Evolutionary conservation across 306 rosid species (phyloP).

Genomic region (Casuarina cunninghamiana): DNA sequence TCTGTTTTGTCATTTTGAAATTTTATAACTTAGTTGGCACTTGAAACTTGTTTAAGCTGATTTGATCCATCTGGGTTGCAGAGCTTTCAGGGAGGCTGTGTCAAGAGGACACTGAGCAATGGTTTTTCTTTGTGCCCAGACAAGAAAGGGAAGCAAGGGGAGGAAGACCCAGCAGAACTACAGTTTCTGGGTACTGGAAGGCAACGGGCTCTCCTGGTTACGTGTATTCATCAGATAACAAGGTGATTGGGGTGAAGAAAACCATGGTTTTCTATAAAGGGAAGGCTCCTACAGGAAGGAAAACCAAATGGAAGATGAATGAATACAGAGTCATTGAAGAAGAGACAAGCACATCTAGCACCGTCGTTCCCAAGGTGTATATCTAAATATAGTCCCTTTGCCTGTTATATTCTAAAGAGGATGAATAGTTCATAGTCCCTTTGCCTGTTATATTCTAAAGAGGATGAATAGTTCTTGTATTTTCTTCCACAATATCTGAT

Average conservation of each 20-base stretch:
- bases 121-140: constrained; percentile 79
- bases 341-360: constrained; percentile 20
- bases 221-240: constrained; percentile 65
- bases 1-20: neutral
- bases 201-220: constrained; percentile 86
- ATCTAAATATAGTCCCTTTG: no score
- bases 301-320: constrained; percentile 92
- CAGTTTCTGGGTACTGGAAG: constrained; percentile 82
- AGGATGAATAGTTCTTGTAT: neutral
- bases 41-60: neutral
- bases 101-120: constrained; percentile 74
- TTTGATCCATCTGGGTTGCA: constrained; percentile 21
- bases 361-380: constrained; percentile 37
- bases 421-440: no score
- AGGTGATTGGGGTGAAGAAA: constrained; percentile 71
- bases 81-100: constrained; percentile 68
- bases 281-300: constrained; percentile 77
- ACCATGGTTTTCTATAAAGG: constrained; percentile 86
- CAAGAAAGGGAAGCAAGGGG: constrained; percentile 82
- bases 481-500: neutral
- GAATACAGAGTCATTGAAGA: constrained; percentile 75
- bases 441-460: no score
- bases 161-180: constrained; percentile 78
- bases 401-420: no score
- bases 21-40: neutral